Base-by-base conservation (phyloP, 1,139 yeast genomes). In the Suhomyces wounanorum region DNA sequence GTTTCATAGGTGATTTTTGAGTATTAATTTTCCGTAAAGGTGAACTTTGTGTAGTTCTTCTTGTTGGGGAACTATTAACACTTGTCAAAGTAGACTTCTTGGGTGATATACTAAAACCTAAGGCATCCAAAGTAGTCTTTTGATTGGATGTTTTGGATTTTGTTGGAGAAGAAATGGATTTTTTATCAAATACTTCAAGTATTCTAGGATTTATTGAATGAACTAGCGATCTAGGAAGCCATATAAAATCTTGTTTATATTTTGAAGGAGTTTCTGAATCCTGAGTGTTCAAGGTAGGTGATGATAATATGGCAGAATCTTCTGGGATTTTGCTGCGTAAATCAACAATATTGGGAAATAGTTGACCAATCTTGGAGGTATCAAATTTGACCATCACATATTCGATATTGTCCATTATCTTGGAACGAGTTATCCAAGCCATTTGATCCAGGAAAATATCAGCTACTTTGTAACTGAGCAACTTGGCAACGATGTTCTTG, bases 191-290 rank as follows among this genome's bases (percentile, higher is more conserved):
- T 16, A 44, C 41, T 14, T 50, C 42, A 5, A 56, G 48, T 14
- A 53, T 17, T 18, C 33, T 40, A 10, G 47, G 52, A 45, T 54
- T 57, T n/a, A 53, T 44, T n/a, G 44, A 41, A 7, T 45, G 35
- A 2, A 65, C 57, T n/a, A 57, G 41, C 5, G 21, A 44, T 26
- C 51, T 31, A 3, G 60, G 60, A 9, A 59, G 35, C 62, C 62
- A 59, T 6, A 56, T 44, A 23, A 41, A 54, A 13, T 52, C 54
- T n/a, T 30, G 40, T 23, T 28, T 41, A 8, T 18, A 23, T 26
- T 45, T 45, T 6, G 30, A 18, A 2, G 38, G 44, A 16, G 45
- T 45, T 43, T 14, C 11, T 3, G 23, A 11, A 25, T 39, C 28
- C 13, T 40, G 42, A 3, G 42, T 16, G 10, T 18, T 17, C 26